Percentiles rank a stretch among this genome's conserved stretches.
phyloP scores from a whole-genome alignment of 306 rosid species.

The Datisca glomerata region DNA sequence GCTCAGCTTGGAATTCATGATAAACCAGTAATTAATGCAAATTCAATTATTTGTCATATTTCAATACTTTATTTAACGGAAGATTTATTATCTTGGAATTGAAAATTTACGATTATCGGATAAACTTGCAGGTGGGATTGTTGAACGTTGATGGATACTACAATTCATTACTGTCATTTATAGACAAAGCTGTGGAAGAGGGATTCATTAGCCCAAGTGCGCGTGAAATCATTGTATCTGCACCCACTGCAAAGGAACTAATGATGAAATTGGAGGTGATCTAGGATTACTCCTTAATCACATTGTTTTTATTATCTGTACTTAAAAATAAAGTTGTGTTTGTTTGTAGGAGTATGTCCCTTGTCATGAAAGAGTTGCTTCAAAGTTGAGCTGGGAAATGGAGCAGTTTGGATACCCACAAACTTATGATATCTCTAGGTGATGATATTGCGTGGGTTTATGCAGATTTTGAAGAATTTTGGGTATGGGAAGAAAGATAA shows the following conservation, averaged over 20 bases:
- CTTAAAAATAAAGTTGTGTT: background rate
- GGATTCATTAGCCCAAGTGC: conserved; percentile 87
- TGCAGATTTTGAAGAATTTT: conserved; percentile 32
- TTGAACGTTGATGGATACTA: conserved; percentile 96
- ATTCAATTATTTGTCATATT: no score
- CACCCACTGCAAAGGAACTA: conserved; percentile 78
- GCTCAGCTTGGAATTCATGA: conserved; percentile 99
- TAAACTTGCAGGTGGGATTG: conserved; percentile 67
- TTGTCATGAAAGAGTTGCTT: conserved; percentile 86
- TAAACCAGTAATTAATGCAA: conserved; percentile 53
- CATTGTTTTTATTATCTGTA: background rate
- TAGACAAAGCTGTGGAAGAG: conserved; percentile 96
- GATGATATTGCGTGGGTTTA: conserved; percentile 11
- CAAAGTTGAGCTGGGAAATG: conserved; percentile 82
- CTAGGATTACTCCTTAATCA: no score
- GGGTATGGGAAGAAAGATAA: conserved; percentile 40
- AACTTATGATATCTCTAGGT: conserved; percentile 56
- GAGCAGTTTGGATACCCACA: conserved; percentile 64
- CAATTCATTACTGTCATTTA: conserved; percentile 70
- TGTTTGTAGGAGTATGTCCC: conserved; percentile 71
- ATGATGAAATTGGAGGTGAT: conserved; percentile 92
- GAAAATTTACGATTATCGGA: background rate
- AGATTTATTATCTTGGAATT: no score
- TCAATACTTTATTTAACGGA: no score
- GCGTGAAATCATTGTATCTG: conserved; percentile 86